A percentile compares a stretch with the other conserved stretches of the same genome.
Evolutionary conservation across 2,329 filamentous ascomycete species (phyloP).

Genomic region (Colletotrichum incanum): DNA sequence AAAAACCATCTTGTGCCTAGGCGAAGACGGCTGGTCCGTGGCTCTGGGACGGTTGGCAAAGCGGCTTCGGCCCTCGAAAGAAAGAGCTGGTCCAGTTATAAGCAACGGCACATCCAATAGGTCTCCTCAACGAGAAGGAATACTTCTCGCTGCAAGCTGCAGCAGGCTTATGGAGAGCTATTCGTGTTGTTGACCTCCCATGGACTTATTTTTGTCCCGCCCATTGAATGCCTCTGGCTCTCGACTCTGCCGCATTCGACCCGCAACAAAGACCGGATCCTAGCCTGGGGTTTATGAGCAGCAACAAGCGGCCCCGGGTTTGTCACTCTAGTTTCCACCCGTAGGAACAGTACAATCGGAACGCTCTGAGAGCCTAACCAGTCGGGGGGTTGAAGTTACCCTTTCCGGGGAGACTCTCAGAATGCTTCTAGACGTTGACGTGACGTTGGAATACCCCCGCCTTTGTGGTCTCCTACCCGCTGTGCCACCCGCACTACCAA

Average conservation of each 20-base stretch:
- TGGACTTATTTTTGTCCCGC: not conserved
- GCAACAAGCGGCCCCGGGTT: not conserved
- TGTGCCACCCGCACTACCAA: constrained; percentile 14
- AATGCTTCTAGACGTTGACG: not conserved
- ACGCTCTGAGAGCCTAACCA: not conserved
- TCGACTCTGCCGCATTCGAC: not conserved
- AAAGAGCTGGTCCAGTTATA: not conserved
- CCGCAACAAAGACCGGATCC: not conserved
- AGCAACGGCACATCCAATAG: not conserved
- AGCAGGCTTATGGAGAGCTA: not conserved
- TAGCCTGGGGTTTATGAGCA: not conserved
- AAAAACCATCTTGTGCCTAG: not conserved
- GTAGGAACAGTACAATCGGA: not conserved
- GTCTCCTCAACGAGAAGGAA: not conserved
- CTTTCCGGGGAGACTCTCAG: not conserved
- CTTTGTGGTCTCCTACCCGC: constrained; percentile 24
- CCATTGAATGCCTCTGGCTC: not conserved
- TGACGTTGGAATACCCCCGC: constrained; percentile 26
- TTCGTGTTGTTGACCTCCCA: not conserved
- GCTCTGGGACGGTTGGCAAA: not conserved
- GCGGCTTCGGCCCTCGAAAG: not conserved
- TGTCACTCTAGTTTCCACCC: not conserved
- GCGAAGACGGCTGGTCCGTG: constrained; percentile 14
- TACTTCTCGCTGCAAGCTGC: not conserved
- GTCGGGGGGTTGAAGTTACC: not conserved